phyloP scores from a whole-genome alignment of 257 asterid genomes.

The Salvia rosmarinus region DNA sequence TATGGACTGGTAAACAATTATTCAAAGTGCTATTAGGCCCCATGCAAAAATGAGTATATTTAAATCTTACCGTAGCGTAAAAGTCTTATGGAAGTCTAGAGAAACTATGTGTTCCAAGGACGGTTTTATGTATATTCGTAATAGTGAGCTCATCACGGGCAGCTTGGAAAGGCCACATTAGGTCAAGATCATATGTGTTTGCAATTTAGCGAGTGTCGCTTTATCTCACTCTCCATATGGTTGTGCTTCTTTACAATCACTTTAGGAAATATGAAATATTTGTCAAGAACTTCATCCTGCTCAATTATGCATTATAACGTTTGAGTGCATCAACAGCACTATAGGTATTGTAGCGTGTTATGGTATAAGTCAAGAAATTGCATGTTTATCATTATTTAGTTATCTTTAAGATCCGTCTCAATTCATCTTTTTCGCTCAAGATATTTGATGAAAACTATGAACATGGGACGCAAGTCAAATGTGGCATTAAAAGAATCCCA shows the following conservation, averaged over 20 bases:
- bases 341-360: not conserved
- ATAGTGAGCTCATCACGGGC: slow-evolving; percentile 93
- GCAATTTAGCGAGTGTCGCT: slow-evolving; percentile 15
- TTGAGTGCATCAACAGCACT: slow-evolving; percentile 19
- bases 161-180: slow-evolving; percentile 95
- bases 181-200: slow-evolving; percentile 54
- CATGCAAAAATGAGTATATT: slow-evolving; percentile 73
- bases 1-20: slow-evolving; percentile 97
- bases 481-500: too few relatives aligned
- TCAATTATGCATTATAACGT: not conserved
- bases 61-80: slow-evolving; percentile 82
- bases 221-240: not conserved
- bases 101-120: slow-evolving; percentile 91
- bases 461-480: too few relatives aligned
- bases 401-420: not conserved
- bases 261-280: slow-evolving; percentile 2
- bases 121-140: slow-evolving; percentile 87
- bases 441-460: too few relatives aligned
- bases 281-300: slow-evolving; percentile 11
- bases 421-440: not conserved
- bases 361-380: slow-evolving; percentile 4
- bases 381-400: slow-evolving; percentile 19
- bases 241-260: slow-evolving; percentile 5
- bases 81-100: slow-evolving; percentile 55
- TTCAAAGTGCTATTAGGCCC: slow-evolving; percentile 73